Percentiles rank a stretch among this genome's conserved stretches.
Evolutionary conservation across 2,329 filamentous ascomycete genomes (phyloP).

Genomic region (Mycosphaerella arachidis): DNA sequence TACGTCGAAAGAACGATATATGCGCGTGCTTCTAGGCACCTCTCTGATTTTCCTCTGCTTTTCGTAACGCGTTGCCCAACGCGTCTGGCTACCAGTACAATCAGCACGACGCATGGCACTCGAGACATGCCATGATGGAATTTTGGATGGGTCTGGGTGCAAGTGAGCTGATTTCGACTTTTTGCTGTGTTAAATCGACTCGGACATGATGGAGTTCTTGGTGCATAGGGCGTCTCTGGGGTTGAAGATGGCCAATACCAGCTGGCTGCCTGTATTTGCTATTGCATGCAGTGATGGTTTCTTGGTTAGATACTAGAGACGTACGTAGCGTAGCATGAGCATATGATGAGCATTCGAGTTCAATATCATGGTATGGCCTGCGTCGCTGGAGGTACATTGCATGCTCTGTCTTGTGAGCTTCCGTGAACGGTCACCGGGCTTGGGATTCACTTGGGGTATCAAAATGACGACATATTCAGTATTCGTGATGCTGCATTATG

Average conservation of each 20-base stretch:
- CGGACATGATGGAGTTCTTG: constrained; percentile 8
- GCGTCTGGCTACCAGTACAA: neutral
- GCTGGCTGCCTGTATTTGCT: neutral
- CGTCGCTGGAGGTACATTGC: neutral
- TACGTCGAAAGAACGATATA: neutral
- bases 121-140: neutral
- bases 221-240: neutral
- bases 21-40: constrained; percentile 1
- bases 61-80: neutral
- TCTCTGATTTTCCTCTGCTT: constrained; percentile 3
- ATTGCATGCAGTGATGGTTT: neutral
- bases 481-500: too few relatives aligned
- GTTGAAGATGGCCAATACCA: neutral
- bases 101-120: neutral
- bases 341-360: neutral
- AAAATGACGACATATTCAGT: too few relatives aligned
- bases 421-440: neutral
- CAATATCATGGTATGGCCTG: neutral
- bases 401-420: neutral
- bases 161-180: neutral
- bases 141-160: neutral
- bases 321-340: constrained; percentile 1
- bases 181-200: constrained; percentile 5
- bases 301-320: neutral
- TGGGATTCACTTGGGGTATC: too few relatives aligned